Base-by-base conservation (phyloP, 176 grass and related monocot genomes). In the Phragmites australis region DNA sequence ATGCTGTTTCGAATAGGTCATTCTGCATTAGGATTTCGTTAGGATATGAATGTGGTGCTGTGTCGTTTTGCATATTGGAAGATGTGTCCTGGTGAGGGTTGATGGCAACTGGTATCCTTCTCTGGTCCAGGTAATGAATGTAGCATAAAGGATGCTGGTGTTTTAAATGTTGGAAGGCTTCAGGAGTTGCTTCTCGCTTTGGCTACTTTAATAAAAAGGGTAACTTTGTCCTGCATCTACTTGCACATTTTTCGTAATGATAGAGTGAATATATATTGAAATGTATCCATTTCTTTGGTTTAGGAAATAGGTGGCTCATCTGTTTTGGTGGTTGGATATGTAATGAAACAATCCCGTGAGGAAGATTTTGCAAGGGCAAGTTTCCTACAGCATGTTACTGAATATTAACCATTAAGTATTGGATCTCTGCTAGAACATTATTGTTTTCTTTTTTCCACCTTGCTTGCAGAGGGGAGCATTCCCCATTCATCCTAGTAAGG, bases 301-400 rank as follows among this genome's bases (percentile, higher is more conserved):
- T 68, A 93, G 88, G 92, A 90, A 83, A 62, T 91, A 50, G 65
- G 53, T 70, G 46, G 67, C 46, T 71, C 81, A 47, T 89, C 88
- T 68, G 27, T 82, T 87, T 63, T 98, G 63, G 49, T 84, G n/a
- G 72, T 93, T 89, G 95, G 95, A 34, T 91, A 94, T 88, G 47
- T 90, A 23, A 98, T 98, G 95, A 98, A 98, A 78, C 71, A 91
- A 80, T 98, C 95, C 56, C 90, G 92, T 1, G 95, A 98, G 84
- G 81, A 93, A 82, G 95, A 98, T 81, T 98, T 94, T 69, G 91
- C 89, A 44, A 98, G 88, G 86, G 95, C 81, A 98, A 90, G 70
- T 85, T 75, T 80, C 64, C n/a, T 42, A 54, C 41, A 80, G 5
- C 67, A 37, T 75, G 56, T 83, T 76, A 53, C 14, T 75, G 72